These are phyloP conservation scores for Vitis amurensis DNA, from an alignment of 164 flowering plant genomes.

Conservation along the genomic window DNA sequence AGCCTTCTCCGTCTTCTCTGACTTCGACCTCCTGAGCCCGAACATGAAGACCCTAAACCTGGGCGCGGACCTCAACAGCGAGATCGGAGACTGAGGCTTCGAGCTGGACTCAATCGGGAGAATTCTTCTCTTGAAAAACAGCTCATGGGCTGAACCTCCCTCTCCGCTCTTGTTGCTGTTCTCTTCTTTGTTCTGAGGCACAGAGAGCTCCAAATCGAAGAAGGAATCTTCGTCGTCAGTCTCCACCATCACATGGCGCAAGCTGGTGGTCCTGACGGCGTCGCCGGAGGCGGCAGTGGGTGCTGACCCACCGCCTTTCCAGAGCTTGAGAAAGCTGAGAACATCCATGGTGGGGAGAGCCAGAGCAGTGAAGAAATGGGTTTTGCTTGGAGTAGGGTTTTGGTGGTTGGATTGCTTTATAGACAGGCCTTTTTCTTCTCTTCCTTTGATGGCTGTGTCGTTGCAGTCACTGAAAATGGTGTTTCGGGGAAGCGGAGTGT, in stretches of 20 bases:
- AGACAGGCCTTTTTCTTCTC: conserved; percentile 4
- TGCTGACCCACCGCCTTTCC: conserved; percentile 11
- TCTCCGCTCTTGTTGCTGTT: not conserved
- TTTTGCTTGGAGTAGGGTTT: not conserved
- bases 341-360: conserved; percentile 30
- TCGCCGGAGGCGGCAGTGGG: conserved; percentile 3
- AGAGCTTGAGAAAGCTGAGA: conserved; percentile 31
- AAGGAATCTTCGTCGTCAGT: conserved; percentile 30
- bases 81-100: conserved; percentile 5
- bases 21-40: not conserved
- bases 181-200: conserved; percentile 4
- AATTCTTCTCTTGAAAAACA: not conserved
- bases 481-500: conserved; percentile 19
- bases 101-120: conserved; percentile 2
- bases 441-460: conserved; percentile 21
- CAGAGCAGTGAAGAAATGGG: not conserved
- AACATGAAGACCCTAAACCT: conserved; percentile 2
- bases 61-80: conserved; percentile 1
- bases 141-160: no score
- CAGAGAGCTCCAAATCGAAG: conserved; percentile 38
- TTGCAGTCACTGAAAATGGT: conserved; percentile 20
- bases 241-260: not conserved
- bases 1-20: not conserved
- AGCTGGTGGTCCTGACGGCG: not conserved
- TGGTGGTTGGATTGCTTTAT: conserved; percentile 8